A percentile compares a stretch with the other conserved stretches of the same genome.
Evolutionary conservation across 202 grass and related monocot species (phyloP).

Genomic region (Bolboschoenoplectus hybrid): DNA sequence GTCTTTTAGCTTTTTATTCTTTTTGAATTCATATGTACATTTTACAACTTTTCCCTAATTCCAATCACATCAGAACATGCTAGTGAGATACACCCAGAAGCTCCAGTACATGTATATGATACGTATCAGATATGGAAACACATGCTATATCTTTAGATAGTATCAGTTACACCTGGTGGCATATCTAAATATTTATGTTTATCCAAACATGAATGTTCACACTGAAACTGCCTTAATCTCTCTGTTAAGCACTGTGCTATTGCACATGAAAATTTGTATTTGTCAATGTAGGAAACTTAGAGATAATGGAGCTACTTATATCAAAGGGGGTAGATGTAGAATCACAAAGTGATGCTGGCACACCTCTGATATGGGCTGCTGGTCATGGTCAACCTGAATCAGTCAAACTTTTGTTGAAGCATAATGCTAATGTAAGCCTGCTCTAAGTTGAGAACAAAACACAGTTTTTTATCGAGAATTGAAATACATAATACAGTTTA

Average conservation of each 20-base stretch:
- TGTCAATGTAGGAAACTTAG: slow-evolving; percentile 63
- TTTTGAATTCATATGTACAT: background rate
- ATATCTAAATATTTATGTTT: background rate
- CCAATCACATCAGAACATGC: background rate
- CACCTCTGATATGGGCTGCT: slow-evolving; percentile 83
- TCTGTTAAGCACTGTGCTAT: background rate
- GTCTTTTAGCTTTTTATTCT: slow-evolving; percentile 38
- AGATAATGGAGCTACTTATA: slow-evolving; percentile 75
- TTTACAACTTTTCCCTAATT: background rate
- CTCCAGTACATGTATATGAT: background rate
- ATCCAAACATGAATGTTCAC: background rate
- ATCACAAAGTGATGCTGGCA: slow-evolving; percentile 86
- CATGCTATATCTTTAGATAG: background rate
- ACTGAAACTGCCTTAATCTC: background rate
- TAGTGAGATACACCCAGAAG: background rate
- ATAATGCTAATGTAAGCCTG: slow-evolving; percentile 65
- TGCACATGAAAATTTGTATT: background rate
- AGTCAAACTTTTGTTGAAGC: slow-evolving; percentile 72
- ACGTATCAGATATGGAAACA: background rate
- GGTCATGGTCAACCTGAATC: slow-evolving; percentile 74
- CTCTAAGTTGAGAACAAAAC: background rate
- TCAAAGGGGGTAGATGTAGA: slow-evolving; percentile 75
- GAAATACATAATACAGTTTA: slow-evolving; percentile 11
- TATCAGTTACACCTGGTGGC: background rate
- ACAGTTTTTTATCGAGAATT: too few species aligned